A percentile compares a stretch with the other conserved stretches of the same genome.
phyloP scores from a whole-genome alignment of 441 rosid species.

The Euphorbia celastroides region DNA sequence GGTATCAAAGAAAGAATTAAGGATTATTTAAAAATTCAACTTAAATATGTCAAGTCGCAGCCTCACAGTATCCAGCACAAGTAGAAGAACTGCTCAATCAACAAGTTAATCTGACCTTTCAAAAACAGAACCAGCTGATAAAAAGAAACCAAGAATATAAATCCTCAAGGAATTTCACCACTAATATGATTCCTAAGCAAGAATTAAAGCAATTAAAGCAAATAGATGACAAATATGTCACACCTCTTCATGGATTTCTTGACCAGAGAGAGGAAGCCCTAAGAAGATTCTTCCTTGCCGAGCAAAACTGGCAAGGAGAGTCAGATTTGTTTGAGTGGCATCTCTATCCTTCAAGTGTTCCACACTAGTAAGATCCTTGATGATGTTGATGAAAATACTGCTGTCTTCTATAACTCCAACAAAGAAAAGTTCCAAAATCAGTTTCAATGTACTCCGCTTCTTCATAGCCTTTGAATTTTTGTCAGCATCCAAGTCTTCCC shows the following conservation, averaged over 20 bases:
- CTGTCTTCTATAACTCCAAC: constrained; percentile 87
- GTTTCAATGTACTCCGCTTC: constrained; percentile 84
- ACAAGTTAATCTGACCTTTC: neutral
- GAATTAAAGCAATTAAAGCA: neutral
- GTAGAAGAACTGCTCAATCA: neutral
- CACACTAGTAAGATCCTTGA: constrained; percentile 82
- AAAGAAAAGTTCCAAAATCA: constrained; percentile 89
- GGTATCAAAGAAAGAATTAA: neutral
- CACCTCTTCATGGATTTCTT: constrained; percentile 79
- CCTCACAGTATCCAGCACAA: neutral
- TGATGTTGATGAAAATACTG: constrained; percentile 65
- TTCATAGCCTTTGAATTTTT: constrained; percentile 87
- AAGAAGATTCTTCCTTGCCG: constrained; percentile 90
- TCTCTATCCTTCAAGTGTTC: constrained; percentile 93
- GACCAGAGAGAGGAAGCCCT: constrained; percentile 84
- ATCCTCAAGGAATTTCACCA: constrained; percentile 5
- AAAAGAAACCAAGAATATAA: neutral
- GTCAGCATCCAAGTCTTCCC: constrained; percentile 79
- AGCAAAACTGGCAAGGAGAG: constrained; percentile 96
- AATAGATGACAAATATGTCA: constrained; percentile 8
- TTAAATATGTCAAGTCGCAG: neutral
- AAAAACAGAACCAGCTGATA: neutral
- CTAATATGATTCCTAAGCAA: neutral
- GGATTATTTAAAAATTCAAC: neutral
- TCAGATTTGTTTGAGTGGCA: constrained; percentile 84